Conservation (phyloP, 2,329 filamentous ascomycete species). For the Fusarium subglutinans region DNA sequence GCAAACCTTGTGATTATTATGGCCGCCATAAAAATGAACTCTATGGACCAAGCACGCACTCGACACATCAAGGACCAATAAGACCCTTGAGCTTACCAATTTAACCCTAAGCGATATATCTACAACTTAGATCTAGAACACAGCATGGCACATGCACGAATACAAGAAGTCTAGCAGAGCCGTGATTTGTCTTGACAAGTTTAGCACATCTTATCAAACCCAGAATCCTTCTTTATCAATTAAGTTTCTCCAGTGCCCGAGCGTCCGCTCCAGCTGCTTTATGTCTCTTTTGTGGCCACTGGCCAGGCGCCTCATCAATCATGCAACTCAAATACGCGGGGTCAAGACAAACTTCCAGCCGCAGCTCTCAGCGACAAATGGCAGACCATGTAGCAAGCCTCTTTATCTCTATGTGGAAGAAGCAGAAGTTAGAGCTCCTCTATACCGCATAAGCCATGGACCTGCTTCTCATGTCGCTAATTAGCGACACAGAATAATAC, state of each 20-base stretch:
- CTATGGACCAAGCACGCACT: accelerated
- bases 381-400: accelerated
- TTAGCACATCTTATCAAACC: neutral
- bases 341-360: neutral
- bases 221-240: neutral
- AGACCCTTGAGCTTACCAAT: neutral
- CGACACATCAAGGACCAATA: accelerated
- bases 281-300: neutral
- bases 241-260: accelerated
- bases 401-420: neutral
- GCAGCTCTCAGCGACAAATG: neutral
- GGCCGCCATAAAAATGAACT: neutral
- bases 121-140: too few species aligned
- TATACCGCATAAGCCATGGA: neutral
- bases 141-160: neutral
- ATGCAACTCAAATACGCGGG: neutral
- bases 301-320: neutral
- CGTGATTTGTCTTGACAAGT: accelerated
- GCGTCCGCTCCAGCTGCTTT: neutral
- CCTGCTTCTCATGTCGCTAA: neutral
- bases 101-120: neutral
- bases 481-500: neutral
- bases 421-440: neutral
- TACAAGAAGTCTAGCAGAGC: neutral
- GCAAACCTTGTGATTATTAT: neutral